phyloP scores from a whole-genome alignment of 2,329 filamentous ascomycete species.

The Xylaria sp. region DNA sequence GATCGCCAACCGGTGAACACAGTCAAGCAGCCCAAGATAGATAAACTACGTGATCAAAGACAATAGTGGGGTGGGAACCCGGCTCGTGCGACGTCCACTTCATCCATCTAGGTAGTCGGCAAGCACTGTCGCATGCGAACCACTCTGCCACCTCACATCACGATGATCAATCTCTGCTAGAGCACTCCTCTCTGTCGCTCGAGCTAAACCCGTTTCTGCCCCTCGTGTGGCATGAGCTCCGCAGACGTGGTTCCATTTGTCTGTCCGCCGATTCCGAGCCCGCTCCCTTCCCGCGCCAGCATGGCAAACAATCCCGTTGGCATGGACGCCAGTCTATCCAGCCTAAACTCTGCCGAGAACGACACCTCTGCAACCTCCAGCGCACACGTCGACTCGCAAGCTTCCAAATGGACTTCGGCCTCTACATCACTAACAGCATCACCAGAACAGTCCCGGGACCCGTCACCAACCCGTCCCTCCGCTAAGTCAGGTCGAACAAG shows the following conservation, averaged over 20 bases:
- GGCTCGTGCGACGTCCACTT: constrained; percentile 13
- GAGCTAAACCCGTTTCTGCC: constrained; percentile 32
- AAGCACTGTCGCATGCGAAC: constrained; percentile 28
- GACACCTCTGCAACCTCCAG: constrained; percentile 38
- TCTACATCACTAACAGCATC: constrained; percentile 38
- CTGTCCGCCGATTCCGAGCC: constrained; percentile 23
- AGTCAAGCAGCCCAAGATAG: constrained; percentile 11
- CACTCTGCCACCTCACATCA: constrained; percentile 29
- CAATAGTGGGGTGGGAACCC: constrained; percentile 12
- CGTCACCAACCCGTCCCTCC: constrained; percentile 33
- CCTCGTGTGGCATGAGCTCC: constrained; percentile 31
- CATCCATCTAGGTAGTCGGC: constrained; percentile 6
- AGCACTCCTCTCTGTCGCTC: constrained; percentile 27
- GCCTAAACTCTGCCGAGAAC: constrained; percentile 38
- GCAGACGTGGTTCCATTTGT: constrained; percentile 34
- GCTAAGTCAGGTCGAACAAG: constrained; percentile 27
- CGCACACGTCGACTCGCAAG: constrained; percentile 36
- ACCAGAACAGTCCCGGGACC: constrained; percentile 36
- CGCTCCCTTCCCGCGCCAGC: constrained; percentile 17
- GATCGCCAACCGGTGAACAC: constrained; percentile 12
- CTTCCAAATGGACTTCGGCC: constrained; percentile 38
- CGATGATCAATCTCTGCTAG: constrained; percentile 34
- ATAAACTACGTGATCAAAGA: constrained; percentile 4
- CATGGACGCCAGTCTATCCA: constrained; percentile 38
- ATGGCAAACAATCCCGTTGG: constrained; percentile 35